Percentiles rank a stretch among this genome's conserved stretches.
phyloP scores from a whole-genome alignment of 179 eudicot genomes.

The Heliamphora pulchella region DNA sequence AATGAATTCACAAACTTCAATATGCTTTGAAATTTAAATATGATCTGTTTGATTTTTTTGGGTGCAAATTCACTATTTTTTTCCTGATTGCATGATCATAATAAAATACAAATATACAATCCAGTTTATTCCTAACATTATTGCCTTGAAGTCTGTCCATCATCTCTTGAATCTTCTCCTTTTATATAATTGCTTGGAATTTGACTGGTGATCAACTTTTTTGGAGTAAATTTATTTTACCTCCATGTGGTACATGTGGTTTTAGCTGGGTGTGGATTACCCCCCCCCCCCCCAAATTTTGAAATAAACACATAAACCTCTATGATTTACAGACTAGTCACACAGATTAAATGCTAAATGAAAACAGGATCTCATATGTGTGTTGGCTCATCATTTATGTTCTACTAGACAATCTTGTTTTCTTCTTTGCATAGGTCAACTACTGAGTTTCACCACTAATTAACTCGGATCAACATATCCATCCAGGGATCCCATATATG shows the following conservation, averaged over 20 bases:
- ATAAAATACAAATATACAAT: not conserved
- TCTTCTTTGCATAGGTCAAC: not conserved
- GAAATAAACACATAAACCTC: too few relatives aligned
- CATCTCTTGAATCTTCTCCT: not conserved
- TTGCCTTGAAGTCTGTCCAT: not conserved
- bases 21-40: not conserved
- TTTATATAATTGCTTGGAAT: not conserved
- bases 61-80: not conserved
- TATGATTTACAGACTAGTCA: too few relatives aligned
- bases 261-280: too few relatives aligned
- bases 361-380: not conserved
- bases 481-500: conserved; percentile 33
- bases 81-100: not conserved
- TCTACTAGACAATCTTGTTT: not conserved
- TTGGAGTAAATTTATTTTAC: not conserved
- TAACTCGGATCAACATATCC: conserved; percentile 33
- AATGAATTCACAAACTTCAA: not conserved
- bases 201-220: not conserved
- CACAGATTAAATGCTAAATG: not conserved
- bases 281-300: too few relatives aligned
- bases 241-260: too few relatives aligned
- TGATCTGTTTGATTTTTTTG: not conserved
- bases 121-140: not conserved
- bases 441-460: not conserved
- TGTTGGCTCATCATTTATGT: not conserved